Conservation (phyloP, 495 filamentous ascomycete species). For the Penicillium robsamsonii region DNA sequence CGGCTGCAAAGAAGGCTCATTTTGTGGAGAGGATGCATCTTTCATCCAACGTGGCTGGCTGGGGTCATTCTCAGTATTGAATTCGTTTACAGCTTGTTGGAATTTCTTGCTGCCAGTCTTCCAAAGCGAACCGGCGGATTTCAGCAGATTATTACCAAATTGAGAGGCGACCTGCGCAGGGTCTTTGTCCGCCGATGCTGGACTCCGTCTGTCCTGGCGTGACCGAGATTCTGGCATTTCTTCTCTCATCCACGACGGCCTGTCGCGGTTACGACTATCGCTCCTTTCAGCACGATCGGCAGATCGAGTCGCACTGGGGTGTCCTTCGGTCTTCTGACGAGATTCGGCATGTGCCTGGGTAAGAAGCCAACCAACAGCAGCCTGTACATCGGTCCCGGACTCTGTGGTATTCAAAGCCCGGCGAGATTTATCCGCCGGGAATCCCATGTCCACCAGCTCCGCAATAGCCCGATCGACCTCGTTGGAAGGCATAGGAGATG, state of each 20-base stretch:
- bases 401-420: conserved; percentile 76
- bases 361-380: conserved; percentile 83
- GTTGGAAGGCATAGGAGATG: conserved; percentile 42
- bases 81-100: conserved; percentile 89
- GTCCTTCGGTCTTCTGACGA: conserved; percentile 53
- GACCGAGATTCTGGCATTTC: conserved; percentile 33
- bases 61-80: conserved; percentile 77
- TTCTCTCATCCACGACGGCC: conserved; percentile 41
- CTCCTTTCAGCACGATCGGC: conserved; percentile 36
- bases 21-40: conserved; percentile 51
- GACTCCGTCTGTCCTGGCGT: conserved; percentile 54
- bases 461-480: conserved; percentile 80
- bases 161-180: conserved; percentile 77
- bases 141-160: conserved; percentile 79
- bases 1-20: conserved; percentile 24
- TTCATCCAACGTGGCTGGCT: conserved; percentile 95
- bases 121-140: conserved; percentile 93
- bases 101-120: conserved; percentile 90
- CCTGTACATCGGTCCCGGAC: conserved; percentile 77
- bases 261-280: conserved; percentile 38
- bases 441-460: conserved; percentile 94
- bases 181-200: conserved; percentile 65
- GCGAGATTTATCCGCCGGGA: conserved; percentile 74
- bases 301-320: conserved; percentile 28
- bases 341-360: conserved; percentile 83